These are phyloP conservation scores for Pyricularia sp. DNA, from an alignment of 2,329 filamentous ascomycete genomes.

Conservation along the genomic window DNA sequence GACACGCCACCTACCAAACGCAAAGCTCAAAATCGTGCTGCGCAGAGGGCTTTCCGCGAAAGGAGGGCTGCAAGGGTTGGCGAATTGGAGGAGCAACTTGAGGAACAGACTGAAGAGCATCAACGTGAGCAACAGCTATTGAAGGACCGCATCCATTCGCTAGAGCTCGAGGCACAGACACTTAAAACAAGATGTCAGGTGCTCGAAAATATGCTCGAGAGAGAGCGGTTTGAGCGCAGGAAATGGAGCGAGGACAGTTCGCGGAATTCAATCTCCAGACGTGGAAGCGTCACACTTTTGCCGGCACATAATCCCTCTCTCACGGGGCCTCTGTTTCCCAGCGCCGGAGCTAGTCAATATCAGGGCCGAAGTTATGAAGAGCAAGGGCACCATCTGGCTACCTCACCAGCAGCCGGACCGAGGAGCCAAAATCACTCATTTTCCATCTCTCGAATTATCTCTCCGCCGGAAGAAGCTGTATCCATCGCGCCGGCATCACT, in stretches of 20 bases:
- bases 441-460: conserved; percentile 45
- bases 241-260: conserved; percentile 1
- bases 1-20: conserved; percentile 88
- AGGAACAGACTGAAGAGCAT: conserved; percentile 43
- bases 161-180: conserved; percentile 55
- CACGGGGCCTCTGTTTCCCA: background rate
- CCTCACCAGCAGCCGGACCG: conserved; percentile 4
- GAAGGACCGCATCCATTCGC: conserved; percentile 39
- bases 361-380: background rate
- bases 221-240: conserved; percentile 36
- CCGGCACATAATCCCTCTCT: conserved; percentile 1
- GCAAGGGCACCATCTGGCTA: conserved; percentile 1
- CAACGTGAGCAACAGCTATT: conserved; percentile 44
- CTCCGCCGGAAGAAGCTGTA: conserved; percentile 30
- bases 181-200: conserved; percentile 48
- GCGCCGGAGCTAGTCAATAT: background rate
- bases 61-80: conserved; percentile 73
- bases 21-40: conserved; percentile 86
- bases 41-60: conserved; percentile 82
- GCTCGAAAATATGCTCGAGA: conserved; percentile 50
- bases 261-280: background rate
- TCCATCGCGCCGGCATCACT: conserved; percentile 23
- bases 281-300: conserved; percentile 2
- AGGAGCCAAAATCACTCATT: conserved; percentile 23
- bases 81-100: conserved; percentile 56